phyloP scores from a whole-genome alignment of 106 monocot species.

The Dioscorea dumetorum region DNA sequence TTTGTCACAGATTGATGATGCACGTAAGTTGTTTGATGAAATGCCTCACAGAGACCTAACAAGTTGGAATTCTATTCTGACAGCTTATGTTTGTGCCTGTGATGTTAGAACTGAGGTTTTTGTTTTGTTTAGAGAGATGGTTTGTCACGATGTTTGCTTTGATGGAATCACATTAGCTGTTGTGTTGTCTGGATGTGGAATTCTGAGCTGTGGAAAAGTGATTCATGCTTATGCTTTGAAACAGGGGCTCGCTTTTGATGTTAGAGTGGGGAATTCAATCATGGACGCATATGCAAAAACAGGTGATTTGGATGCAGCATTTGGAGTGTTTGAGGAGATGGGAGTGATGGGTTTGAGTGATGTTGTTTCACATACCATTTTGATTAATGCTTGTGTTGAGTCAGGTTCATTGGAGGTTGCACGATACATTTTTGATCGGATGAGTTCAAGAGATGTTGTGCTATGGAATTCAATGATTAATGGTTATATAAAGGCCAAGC shows the following conservation, averaged over 20 bases:
- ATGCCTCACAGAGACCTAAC: background rate
- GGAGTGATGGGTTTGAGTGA: background rate
- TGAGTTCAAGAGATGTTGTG: background rate
- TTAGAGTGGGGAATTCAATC: background rate
- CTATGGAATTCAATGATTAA: background rate
- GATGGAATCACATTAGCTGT: background rate
- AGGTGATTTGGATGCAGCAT: background rate
- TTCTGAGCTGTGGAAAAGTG: background rate
- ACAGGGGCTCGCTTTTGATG: background rate
- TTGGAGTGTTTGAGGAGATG: background rate
- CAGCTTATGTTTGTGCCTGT: background rate
- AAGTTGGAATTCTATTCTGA: slow-evolving; percentile 1
- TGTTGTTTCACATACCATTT: background rate
- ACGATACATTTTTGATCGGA: background rate
- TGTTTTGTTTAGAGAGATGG: background rate
- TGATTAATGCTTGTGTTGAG: background rate
- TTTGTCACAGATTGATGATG: background rate
- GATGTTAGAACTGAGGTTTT: background rate
- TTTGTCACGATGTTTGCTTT: background rate
- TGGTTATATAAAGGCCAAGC: background rate
- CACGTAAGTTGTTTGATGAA: background rate
- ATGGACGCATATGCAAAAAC: background rate
- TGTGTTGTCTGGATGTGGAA: background rate
- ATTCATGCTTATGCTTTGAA: background rate
- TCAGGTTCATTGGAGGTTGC: background rate